These are phyloP conservation scores for Wickerhamiella pararugosa DNA, from an alignment of 1,139 yeast genomes.

Conservation along the genomic window DNA sequence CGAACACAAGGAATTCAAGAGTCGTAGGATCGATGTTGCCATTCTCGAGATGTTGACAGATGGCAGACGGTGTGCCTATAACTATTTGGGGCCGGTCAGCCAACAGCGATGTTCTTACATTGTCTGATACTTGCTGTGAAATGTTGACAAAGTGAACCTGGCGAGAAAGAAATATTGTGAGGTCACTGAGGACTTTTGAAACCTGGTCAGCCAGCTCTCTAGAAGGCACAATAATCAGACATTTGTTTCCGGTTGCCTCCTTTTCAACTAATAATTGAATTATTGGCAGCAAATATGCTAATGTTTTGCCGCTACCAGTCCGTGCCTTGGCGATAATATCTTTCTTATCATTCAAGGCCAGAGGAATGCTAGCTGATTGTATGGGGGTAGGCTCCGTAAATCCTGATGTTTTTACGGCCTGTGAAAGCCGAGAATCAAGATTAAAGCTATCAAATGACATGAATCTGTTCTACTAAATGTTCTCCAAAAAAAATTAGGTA, in stretches of 20 bases:
- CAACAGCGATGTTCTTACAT: constrained; percentile 56
- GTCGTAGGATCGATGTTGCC: constrained; percentile 29
- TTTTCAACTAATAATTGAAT: constrained; percentile 46
- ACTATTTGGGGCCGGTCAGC: constrained; percentile 65
- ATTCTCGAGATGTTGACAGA: constrained; percentile 33
- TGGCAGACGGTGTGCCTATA: constrained; percentile 76
- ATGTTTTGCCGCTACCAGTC: constrained; percentile 86
- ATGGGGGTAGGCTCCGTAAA: constrained; percentile 77
- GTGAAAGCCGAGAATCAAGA: constrained; percentile 67
- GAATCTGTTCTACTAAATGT: no score
- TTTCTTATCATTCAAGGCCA: constrained; percentile 74
- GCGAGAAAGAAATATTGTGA: constrained; percentile 58
- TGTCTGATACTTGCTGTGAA: constrained; percentile 57
- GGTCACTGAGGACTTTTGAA: constrained; percentile 46
- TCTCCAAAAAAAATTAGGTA: no score
- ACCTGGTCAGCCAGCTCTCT: constrained; percentile 82
- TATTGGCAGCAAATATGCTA: constrained; percentile 70
- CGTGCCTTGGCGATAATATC: constrained; percentile 81
- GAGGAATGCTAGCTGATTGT: constrained; percentile 82
- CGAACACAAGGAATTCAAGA: constrained; percentile 65
- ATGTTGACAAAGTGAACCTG: constrained; percentile 54
- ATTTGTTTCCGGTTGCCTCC: constrained; percentile 22
- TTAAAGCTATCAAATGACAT: no score
- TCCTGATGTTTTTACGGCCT: constrained; percentile 62
- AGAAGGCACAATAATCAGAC: constrained; percentile 69